A percentile compares a stretch with the other conserved stretches of the same genome.
Evolutionary conservation across 495 filamentous ascomycete genomes (phyloP).

Genomic region (Beverwykella pulmonaria): DNA sequence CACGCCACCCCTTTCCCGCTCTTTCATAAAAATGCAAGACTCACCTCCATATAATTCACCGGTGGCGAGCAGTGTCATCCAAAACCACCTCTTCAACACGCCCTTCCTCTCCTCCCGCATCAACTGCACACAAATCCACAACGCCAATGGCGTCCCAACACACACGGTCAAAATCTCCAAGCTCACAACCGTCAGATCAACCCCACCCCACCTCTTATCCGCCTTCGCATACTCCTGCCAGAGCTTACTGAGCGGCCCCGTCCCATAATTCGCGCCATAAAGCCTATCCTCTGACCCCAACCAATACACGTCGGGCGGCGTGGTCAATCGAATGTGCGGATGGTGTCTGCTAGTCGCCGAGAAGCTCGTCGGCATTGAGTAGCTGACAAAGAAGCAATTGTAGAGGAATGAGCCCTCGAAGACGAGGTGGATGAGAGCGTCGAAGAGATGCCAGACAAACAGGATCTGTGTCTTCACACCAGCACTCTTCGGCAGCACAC

Average conservation of each 20-base stretch:
- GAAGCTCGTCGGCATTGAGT: slow-evolving; percentile 36
- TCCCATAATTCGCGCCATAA: slow-evolving; percentile 75
- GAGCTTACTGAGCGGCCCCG: slow-evolving; percentile 64
- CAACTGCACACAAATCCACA: slow-evolving; percentile 46
- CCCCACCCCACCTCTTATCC: slow-evolving; percentile 77
- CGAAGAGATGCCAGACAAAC: slow-evolving; percentile 95
- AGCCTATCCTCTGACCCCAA: slow-evolving; percentile 57
- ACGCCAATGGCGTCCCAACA: slow-evolving; percentile 66
- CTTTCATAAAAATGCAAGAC: slow-evolving; percentile 24
- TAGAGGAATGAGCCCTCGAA: slow-evolving; percentile 91
- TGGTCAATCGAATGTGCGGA: slow-evolving; percentile 36
- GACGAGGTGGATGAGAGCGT: slow-evolving; percentile 83
- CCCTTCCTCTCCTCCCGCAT: slow-evolving; percentile 31
- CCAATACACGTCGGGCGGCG: slow-evolving; percentile 54
- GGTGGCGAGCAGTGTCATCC: slow-evolving; percentile 77
- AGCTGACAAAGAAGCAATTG: slow-evolving; percentile 83
- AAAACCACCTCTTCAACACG: slow-evolving; percentile 50
- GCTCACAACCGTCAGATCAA: slow-evolving; percentile 76
- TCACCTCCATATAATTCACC: slow-evolving; percentile 89
- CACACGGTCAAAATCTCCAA: slow-evolving; percentile 87
- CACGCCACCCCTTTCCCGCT: background rate
- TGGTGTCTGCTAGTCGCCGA: slow-evolving; percentile 26
- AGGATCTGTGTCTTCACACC: slow-evolving; percentile 62
- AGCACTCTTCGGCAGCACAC: slow-evolving; percentile 54
- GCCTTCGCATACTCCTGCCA: slow-evolving; percentile 96